Conservation (phyloP, 2,329 filamentous ascomycete species). For the Pseudogymnoascus sp. region DNA sequence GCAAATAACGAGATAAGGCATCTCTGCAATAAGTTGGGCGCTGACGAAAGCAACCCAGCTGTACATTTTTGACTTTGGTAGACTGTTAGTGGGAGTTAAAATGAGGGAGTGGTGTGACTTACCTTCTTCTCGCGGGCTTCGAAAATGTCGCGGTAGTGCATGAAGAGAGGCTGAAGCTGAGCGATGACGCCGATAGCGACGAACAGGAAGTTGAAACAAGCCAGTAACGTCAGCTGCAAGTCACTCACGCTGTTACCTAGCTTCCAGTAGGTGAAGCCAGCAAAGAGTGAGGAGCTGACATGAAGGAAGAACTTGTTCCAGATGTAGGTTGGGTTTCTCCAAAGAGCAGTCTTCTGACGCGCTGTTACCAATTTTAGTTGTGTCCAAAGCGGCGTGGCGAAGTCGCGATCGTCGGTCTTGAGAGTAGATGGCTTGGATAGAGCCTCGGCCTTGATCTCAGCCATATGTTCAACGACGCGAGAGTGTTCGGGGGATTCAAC, state of each 20-base stretch:
- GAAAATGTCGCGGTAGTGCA: slow-evolving; percentile 47
- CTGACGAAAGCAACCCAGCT: slow-evolving; percentile 51
- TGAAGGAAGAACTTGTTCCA: slow-evolving; percentile 43
- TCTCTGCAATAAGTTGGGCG: slow-evolving; percentile 39
- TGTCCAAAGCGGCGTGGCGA: slow-evolving; percentile 56
- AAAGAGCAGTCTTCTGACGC: slow-evolving; percentile 54
- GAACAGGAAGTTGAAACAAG: slow-evolving; percentile 55
- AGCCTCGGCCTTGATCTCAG: slow-evolving; percentile 49
- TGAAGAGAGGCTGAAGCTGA: slow-evolving; percentile 51
- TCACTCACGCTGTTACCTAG: slow-evolving; percentile 42
- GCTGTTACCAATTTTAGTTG: slow-evolving; percentile 57
- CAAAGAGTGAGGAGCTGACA: slow-evolving; percentile 47
- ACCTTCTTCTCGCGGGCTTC: slow-evolving; percentile 39
- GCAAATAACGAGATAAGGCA: slow-evolving; percentile 37
- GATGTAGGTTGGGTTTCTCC: slow-evolving; percentile 48
- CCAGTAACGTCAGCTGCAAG: slow-evolving; percentile 47
- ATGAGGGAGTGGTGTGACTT: background rate
- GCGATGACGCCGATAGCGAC: slow-evolving; percentile 49
- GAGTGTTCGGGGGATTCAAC: slow-evolving; percentile 50
- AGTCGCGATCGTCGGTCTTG: slow-evolving; percentile 54
- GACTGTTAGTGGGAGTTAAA: background rate
- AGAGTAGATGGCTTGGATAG: slow-evolving; percentile 35
- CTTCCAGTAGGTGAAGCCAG: slow-evolving; percentile 54
- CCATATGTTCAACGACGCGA: slow-evolving; percentile 51
- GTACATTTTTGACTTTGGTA: slow-evolving; percentile 52